Evolutionary conservation across 2,329 filamentous ascomycete species (phyloP).

Genomic region (Claviceps quebecensis): DNA sequence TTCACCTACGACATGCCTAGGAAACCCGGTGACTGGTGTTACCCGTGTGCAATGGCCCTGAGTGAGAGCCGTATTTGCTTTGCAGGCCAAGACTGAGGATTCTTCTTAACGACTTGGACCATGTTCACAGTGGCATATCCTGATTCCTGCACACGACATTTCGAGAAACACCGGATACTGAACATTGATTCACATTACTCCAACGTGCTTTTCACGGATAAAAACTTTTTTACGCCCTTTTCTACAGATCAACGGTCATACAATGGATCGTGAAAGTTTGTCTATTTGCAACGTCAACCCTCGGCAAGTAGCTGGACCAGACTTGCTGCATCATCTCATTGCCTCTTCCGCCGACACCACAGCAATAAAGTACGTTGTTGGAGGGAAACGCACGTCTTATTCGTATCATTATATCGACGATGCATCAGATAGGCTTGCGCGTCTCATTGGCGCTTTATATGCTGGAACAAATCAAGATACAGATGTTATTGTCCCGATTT

Average conservation of each 20-base stretch:
- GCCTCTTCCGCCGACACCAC: conserved; percentile 14
- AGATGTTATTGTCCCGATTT: conserved; percentile 53
- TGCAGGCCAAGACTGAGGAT: background rate
- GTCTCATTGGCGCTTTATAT: conserved; percentile 23
- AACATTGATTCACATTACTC: background rate
- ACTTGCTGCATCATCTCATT: conserved; percentile 46
- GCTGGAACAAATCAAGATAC: conserved; percentile 3
- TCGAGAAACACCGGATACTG: background rate
- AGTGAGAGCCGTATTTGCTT: background rate
- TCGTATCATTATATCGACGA: conserved; percentile 51
- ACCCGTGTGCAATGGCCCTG: background rate
- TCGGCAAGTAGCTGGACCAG: conserved; percentile 26
- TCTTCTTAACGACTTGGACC: background rate
- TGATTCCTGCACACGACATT: background rate
- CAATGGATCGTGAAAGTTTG: conserved; percentile 17
- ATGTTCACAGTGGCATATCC: background rate
- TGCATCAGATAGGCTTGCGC: conserved; percentile 41
- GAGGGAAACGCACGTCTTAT: conserved; percentile 22
- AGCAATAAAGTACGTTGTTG: conserved; percentile 20
- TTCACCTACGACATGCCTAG: too few species aligned
- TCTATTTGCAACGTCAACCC: conserved; percentile 35
- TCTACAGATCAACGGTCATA: background rate
- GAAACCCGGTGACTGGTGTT: background rate
- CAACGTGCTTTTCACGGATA: background rate
- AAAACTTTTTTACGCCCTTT: background rate